Evolutionary conservation across 192 early-diverging fungal genomes (phyloP), one percentile per base, ranked within the genome.

Genomic region (Entomortierella chlamydospora): DNA sequence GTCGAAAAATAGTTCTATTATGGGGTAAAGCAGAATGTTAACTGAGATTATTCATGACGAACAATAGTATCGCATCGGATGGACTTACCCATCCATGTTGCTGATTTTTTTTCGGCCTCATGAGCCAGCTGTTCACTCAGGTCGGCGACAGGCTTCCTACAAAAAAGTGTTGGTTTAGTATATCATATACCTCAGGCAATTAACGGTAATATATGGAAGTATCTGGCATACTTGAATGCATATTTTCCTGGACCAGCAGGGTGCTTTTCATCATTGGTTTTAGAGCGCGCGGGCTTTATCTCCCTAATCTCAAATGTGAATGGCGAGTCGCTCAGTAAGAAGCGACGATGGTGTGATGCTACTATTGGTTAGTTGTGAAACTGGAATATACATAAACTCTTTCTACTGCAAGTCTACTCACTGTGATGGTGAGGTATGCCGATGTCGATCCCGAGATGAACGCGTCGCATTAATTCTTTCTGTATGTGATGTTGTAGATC

Each of bases 1-100:
- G 37, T 86, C 85, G 53, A 84, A 84, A 56, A 86, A 84, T n/a
- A 84, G 49, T 50, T 86, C 85, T 54, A 82, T 0, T 4, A 20
- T 39, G 30, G n/a, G 6, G 0, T 18, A 9, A 9, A 22, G 20
- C 20, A 47, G 45, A 47, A 47, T 17, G 45, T 20, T 47, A 12
- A 15, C 20, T 17, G 39, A 29, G 30, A 42, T 55, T 52, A 15
- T 31, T 15, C 51, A 13, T 15, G 26, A n/a, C 22, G 39, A 30
- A 12, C 30, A 23, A 10, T 53, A 20, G 1, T 28, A 3, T 20
- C 3, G 30, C 7, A 12, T 11, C 3, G 45, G 4, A 15, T 47
- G 34, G 34, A 37, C 34, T 37, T 47, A 73, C 72, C 72, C 72
- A 74, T 74, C 72, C 72, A 74, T 7, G 72, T 74, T 4, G 72